These are phyloP conservation scores for Polyporus tsugae DNA, from an alignment of 1,284 basidiomycete species.

Conservation along the genomic window DNA sequence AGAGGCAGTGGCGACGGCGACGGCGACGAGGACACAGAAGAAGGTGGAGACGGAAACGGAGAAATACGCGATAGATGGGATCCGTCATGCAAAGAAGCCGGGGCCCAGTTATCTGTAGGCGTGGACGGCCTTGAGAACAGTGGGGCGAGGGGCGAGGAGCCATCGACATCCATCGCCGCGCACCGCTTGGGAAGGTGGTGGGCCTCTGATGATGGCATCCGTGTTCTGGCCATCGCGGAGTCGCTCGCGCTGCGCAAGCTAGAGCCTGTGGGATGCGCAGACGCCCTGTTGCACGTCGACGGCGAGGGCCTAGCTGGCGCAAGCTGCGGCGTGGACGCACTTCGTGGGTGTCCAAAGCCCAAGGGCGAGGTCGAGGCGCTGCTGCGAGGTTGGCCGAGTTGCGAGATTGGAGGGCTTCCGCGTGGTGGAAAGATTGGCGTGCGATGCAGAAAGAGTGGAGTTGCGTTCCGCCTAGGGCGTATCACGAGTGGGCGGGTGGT, in stretches of 20 bases:
- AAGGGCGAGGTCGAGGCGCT: neutral
- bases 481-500: conserved; percentile 20
- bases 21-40: conserved; percentile 1
- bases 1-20: conserved; percentile 4
- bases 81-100: neutral
- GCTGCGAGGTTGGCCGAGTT: conserved; percentile 5
- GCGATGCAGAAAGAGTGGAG: conserved; percentile 28
- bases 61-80: conserved; percentile 4
- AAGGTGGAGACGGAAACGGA: conserved; percentile 1
- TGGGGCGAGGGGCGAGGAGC: neutral
- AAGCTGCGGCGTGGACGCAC: conserved; percentile 11
- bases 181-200: neutral
- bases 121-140: conserved; percentile 1
- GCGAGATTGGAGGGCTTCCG: conserved; percentile 9
- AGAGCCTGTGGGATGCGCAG: conserved; percentile 1
- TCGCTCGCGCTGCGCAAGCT: conserved; percentile 4
- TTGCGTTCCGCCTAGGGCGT: conserved; percentile 20
- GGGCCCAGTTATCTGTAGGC: neutral
- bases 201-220: conserved; percentile 6
- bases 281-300: neutral
- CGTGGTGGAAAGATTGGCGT: conserved; percentile 14
- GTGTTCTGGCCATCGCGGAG: neutral
- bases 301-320: neutral
- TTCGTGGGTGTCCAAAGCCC: neutral
- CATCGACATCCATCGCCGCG: conserved; percentile 9